phyloP scores from a whole-genome alignment of 1,284 basidiomycete species.

The Trametes pubescens region DNA sequence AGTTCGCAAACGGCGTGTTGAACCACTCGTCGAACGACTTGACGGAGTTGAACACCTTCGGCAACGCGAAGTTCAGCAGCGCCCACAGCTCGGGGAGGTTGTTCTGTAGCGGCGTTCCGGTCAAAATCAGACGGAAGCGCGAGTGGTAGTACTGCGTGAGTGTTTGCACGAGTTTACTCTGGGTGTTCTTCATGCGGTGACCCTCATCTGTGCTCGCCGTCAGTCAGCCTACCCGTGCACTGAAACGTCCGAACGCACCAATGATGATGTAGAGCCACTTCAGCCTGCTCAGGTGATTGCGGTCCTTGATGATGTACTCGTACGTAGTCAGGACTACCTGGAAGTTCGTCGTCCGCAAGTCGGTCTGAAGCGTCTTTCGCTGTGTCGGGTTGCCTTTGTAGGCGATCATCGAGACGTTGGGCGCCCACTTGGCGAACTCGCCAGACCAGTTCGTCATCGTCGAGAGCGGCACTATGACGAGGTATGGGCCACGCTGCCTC shows the following conservation, averaged over 20 bases:
- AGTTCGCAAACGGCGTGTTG: conserved; percentile 99
- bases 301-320: conserved; percentile 99
- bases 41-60: conserved; percentile 99
- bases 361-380: conserved; percentile 77
- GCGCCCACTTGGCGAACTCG: conserved; percentile 98
- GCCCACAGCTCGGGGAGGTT: conserved; percentile 99
- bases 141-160: conserved; percentile 94
- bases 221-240: conserved; percentile 2
- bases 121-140: conserved; percentile 94
- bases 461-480: conserved; percentile 97
- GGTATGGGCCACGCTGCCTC: conserved; percentile 92
- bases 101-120: conserved; percentile 98
- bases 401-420: conserved; percentile 82
- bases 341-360: conserved; percentile 85
- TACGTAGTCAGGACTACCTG: conserved; percentile 98
- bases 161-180: conserved; percentile 93
- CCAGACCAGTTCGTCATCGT: conserved; percentile 99
- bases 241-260: conserved; percentile 53
- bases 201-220: conserved; percentile 80
- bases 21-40: conserved; percentile 99
- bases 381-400: conserved; percentile 95
- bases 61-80: conserved; percentile 96
- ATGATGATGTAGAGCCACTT: conserved; percentile 99
- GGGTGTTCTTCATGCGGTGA: conserved; percentile 99
- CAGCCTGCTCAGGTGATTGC: conserved; percentile 88